A percentile compares a stretch with the other conserved stretches of the same genome.
Conservation (phyloP, 2,329 filamentous ascomycete genomes). For the Aspergillus luchuensis region DNA sequence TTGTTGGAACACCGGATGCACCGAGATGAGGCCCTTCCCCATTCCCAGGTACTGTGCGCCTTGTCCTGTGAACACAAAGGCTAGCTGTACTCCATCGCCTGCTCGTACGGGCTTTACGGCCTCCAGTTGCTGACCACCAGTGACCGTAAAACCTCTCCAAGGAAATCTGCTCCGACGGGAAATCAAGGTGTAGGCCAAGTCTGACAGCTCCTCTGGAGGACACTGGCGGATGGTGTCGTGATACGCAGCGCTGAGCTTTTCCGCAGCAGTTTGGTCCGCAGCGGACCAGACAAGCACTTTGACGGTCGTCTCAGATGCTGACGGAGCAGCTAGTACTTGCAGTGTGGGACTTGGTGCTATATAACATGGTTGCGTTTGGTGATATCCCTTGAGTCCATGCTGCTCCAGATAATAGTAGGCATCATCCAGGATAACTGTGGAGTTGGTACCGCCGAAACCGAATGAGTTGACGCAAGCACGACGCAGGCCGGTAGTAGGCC, state of each 20-base stretch:
- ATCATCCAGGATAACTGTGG: conserved; percentile 2
- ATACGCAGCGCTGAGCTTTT: not conserved
- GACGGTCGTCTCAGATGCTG: not conserved
- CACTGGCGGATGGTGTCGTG: not conserved
- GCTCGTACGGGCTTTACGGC: not conserved
- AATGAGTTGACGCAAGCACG: conserved; percentile 7
- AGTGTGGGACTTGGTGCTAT: not conserved
- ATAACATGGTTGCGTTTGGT: not conserved
- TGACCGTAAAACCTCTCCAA: not conserved
- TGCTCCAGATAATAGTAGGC: not conserved
- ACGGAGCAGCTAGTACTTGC: not conserved
- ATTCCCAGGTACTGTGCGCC: conserved; percentile 8
- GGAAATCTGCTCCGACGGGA: not conserved
- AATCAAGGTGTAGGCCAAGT: not conserved
- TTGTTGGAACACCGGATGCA: not conserved
- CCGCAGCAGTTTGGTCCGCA: not conserved
- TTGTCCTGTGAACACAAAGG: conserved; percentile 6
- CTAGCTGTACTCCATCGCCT: not conserved
- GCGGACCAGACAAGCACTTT: conserved; percentile 2
- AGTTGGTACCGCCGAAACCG: conserved; percentile 6
- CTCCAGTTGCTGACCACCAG: not conserved
- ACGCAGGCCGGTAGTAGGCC: not conserved
- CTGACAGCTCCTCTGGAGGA: not conserved
- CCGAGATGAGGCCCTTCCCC: not conserved
- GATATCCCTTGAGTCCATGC: not conserved